Evolutionary conservation across 2,329 filamentous ascomycete genomes (phyloP).

Genomic region (Aquanectria penicillioides): DNA sequence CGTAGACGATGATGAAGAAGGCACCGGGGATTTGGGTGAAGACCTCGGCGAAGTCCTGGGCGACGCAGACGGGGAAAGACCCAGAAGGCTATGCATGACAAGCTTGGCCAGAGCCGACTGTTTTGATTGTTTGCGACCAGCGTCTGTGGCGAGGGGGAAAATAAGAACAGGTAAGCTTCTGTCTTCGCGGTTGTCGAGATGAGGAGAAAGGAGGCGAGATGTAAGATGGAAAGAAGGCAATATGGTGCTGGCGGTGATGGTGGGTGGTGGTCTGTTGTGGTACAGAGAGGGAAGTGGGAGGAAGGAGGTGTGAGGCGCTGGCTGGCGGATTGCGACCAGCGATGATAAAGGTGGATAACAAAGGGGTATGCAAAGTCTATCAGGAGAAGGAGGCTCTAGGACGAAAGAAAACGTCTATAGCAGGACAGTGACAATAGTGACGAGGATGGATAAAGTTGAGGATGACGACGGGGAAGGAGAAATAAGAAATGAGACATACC

Average conservation of each 20-base stretch:
- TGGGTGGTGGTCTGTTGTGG: too few species aligned
- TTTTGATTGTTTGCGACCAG: constrained; percentile 50
- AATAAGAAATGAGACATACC: constrained; percentile 35
- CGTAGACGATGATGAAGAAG: constrained; percentile 44
- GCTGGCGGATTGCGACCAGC: background rate
- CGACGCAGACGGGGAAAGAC: constrained; percentile 42
- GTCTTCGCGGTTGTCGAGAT: constrained; percentile 20
- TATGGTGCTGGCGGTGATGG: too few species aligned
- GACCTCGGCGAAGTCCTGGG: constrained; percentile 42
- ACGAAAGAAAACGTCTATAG: constrained; percentile 32
- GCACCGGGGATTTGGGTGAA: constrained; percentile 40
- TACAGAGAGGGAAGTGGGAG: too few species aligned
- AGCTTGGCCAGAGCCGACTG: constrained; percentile 55
- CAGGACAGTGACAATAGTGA: constrained; percentile 10
- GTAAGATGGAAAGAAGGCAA: constrained; percentile 11
- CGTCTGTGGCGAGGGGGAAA: constrained; percentile 36
- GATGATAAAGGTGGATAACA: constrained; percentile 31
- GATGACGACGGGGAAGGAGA: constrained; percentile 8
- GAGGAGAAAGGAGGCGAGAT: constrained; percentile 9
- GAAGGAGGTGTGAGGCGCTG: constrained; percentile 19
- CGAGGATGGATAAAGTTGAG: constrained; percentile 22
- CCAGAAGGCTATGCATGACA: constrained; percentile 57
- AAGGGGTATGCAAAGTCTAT: constrained; percentile 14
- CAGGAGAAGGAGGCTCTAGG: constrained; percentile 5
- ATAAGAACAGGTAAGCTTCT: constrained; percentile 24